phyloP scores from a whole-genome alignment of 2,329 filamentous ascomycete species.

The Ophiostoma sp. region DNA sequence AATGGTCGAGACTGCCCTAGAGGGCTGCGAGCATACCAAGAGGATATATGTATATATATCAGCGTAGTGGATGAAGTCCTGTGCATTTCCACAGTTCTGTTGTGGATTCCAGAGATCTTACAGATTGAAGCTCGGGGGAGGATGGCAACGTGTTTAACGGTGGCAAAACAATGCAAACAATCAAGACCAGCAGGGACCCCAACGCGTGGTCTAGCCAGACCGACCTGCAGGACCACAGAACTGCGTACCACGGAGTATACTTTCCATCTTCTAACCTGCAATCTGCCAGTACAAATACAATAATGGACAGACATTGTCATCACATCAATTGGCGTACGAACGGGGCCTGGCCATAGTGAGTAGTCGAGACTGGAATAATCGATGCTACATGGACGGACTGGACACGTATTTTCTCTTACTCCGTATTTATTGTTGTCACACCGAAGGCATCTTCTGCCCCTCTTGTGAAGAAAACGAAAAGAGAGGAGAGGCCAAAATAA shows the following conservation, averaged over 20 bases:
- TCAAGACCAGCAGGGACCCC: not conserved
- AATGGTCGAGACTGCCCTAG: not conserved
- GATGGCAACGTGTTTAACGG: too few species aligned
- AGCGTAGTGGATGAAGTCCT: not conserved
- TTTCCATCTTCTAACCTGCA: not conserved
- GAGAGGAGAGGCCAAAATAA: not conserved
- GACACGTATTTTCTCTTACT: not conserved
- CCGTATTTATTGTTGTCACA: not conserved
- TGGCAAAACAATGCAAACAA: not conserved
- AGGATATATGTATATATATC: not conserved
- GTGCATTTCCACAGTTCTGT: not conserved
- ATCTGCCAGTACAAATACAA: not conserved
- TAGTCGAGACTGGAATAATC: not conserved
- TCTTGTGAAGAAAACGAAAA: not conserved
- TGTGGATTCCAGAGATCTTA: not conserved
- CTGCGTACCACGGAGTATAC: not conserved
- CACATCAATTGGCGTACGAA: not conserved
- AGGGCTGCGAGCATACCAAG: not conserved
- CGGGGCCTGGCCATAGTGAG: not conserved
- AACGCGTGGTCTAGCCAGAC: conserved; percentile 3
- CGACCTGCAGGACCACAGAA: not conserved
- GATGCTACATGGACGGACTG: not conserved
- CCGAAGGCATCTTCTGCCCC: not conserved
- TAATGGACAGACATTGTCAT: not conserved
- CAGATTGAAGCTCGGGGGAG: not conserved